A percentile compares a stretch with the other conserved stretches of the same genome.
phyloP scores from a whole-genome alignment of 768 basidiomycete species.

The Mrakia blollopis region DNA sequence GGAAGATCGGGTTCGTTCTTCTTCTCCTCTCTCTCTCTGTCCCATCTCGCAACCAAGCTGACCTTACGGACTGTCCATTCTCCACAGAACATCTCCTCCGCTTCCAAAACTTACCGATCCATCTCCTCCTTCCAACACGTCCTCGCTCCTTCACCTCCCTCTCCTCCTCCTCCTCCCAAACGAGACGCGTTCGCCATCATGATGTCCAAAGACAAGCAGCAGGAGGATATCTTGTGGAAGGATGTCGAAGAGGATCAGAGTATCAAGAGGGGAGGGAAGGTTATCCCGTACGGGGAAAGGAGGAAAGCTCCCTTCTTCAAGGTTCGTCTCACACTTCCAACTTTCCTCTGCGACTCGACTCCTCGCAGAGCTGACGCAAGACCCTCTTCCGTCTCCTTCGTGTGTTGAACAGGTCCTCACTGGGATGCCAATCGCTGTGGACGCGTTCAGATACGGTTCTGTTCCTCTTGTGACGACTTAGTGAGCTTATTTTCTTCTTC shows the following conservation, averaged over 20 bases:
- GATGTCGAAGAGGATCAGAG: slow-evolving; percentile 49
- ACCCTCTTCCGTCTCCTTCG: slow-evolving; percentile 13
- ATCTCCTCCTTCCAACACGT: slow-evolving; percentile 37
- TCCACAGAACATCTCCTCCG: slow-evolving; percentile 40
- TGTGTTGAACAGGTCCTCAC: slow-evolving; percentile 53
- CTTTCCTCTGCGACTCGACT: background rate
- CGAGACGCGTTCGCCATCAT: slow-evolving; percentile 68
- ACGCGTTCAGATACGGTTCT: slow-evolving; percentile 89
- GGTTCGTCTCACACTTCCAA: slow-evolving; percentile 46
- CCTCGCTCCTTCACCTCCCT: slow-evolving; percentile 35
- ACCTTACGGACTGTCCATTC: slow-evolving; percentile 35
- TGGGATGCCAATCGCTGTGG: slow-evolving; percentile 97
- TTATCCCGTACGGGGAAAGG: slow-evolving; percentile 45
- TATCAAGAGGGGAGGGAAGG: slow-evolving; percentile 34
- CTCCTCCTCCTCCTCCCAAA: slow-evolving; percentile 29
- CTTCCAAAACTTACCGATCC: slow-evolving; percentile 30
- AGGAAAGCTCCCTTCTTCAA: slow-evolving; percentile 93
- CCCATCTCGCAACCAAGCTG: slow-evolving; percentile 34
- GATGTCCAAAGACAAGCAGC: slow-evolving; percentile 77
- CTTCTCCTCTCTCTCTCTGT: background rate
- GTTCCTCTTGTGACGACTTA: slow-evolving; percentile 88
- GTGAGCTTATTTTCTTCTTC: slow-evolving; percentile 49
- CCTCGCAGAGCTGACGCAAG: too few relatives aligned
- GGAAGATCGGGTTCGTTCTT: slow-evolving; percentile 23
- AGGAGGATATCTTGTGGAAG: slow-evolving; percentile 64